Percentiles rank a stretch among this genome's conserved stretches.
These are phyloP conservation scores for Arthrinium puccinioides DNA, from an alignment of 2,329 filamentous ascomycete species.

Conservation along the genomic window DNA sequence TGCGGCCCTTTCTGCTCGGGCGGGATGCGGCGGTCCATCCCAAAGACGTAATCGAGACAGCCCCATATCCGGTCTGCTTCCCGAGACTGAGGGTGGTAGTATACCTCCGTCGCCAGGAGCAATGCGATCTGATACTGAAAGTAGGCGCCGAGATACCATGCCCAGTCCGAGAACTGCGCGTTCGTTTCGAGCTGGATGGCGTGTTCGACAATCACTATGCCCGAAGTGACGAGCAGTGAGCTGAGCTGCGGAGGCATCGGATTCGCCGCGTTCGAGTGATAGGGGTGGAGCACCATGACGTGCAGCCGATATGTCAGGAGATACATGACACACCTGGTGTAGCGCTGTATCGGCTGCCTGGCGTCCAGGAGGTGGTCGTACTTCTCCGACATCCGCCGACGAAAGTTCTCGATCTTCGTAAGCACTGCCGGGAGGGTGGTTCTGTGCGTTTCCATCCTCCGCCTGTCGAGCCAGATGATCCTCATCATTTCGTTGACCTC, in stretches of 20 bases:
- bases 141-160: conserved; percentile 65
- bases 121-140: conserved; percentile 68
- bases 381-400: conserved; percentile 54
- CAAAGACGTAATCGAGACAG: conserved; percentile 66
- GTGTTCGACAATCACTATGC: conserved; percentile 42
- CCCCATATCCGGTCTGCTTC: conserved; percentile 62
- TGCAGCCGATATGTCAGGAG: conserved; percentile 57
- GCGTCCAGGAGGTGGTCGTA: conserved; percentile 59
- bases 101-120: conserved; percentile 61
- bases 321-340: conserved; percentile 57
- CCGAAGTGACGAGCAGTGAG: conserved; percentile 56
- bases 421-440: conserved; percentile 57
- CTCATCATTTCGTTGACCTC: conserved; percentile 69
- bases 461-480: conserved; percentile 61
- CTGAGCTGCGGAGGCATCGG: conserved; percentile 55
- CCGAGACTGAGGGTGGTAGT: conserved; percentile 46
- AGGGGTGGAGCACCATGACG: conserved; percentile 62
- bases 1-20: conserved; percentile 50
- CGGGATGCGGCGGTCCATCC: conserved; percentile 43
- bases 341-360: conserved; percentile 52
- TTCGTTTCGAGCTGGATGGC: conserved; percentile 39
- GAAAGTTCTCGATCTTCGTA: conserved; percentile 62
- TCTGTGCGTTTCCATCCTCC: conserved; percentile 54
- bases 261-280: conserved; percentile 40
- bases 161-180: conserved; percentile 46